A percentile compares a stretch with the other conserved stretches of the same genome.
Conservation (phyloP, 2,329 filamentous ascomycete genomes). For the Lachnellula willkommii region DNA sequence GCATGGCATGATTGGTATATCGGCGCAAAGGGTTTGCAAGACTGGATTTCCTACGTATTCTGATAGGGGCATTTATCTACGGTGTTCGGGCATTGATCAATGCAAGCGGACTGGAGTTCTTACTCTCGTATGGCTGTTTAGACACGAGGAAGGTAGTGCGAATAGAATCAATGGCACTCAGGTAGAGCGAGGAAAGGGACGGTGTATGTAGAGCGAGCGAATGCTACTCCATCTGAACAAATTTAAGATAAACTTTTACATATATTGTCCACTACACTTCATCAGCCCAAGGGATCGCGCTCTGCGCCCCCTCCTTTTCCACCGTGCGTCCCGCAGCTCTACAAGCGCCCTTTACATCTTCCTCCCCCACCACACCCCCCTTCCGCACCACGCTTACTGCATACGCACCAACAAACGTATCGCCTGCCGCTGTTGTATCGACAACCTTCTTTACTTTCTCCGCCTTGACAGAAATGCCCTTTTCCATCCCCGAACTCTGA, state of each 20-base stretch:
- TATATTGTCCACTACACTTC: slow-evolving; percentile 35
- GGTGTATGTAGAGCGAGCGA: no score
- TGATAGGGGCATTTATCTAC: slow-evolving; percentile 14
- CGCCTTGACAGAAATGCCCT: slow-evolving; percentile 53
- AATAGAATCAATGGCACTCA: neutral
- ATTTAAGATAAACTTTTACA: neutral
- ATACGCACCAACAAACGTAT: slow-evolving; percentile 90
- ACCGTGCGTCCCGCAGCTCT: slow-evolving; percentile 61
- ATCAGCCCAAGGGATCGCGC: slow-evolving; percentile 60
- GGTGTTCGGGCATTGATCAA: slow-evolving; percentile 13
- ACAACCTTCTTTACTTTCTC: slow-evolving; percentile 68
- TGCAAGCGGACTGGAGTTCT: neutral
- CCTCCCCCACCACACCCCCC: slow-evolving; percentile 29
- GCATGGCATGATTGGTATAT: neutral
- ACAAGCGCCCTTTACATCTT: slow-evolving; percentile 56
- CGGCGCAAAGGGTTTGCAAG: neutral
- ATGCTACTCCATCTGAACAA: neutral
- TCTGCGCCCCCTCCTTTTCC: slow-evolving; percentile 58
- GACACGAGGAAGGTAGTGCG: neutral
- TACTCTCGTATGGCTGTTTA: neutral
- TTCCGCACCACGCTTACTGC: slow-evolving; percentile 62
- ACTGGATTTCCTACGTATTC: neutral
- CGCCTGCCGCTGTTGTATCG: slow-evolving; percentile 89
- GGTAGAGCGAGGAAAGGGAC: neutral
- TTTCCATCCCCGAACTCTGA: slow-evolving; percentile 38